Conservation (phyloP, 768 basidiomycete genomes). For the Tylopilus sp. region DNA sequence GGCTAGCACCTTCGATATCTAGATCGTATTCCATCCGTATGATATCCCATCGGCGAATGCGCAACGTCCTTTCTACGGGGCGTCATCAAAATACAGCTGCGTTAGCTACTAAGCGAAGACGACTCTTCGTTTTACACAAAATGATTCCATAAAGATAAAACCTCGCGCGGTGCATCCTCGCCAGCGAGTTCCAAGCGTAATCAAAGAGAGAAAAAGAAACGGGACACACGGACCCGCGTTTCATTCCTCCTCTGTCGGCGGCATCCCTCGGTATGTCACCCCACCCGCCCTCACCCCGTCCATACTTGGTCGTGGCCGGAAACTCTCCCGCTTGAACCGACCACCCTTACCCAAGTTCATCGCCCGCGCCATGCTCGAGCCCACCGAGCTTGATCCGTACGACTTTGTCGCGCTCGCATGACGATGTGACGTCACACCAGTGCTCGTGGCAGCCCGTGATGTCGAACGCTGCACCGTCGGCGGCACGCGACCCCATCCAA, state of each 20-base stretch:
- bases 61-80: neutral
- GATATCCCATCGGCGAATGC: too few species aligned
- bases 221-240: neutral
- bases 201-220: neutral
- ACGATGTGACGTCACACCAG: conserved; percentile 11
- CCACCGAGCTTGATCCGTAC: conserved; percentile 10
- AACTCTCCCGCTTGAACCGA: conserved; percentile 68
- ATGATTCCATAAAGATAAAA: conserved; percentile 23
- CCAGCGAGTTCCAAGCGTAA: conserved; percentile 17
- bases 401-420: conserved; percentile 10
- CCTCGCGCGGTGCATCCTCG: conserved; percentile 13
- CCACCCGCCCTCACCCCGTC: conserved; percentile 37
- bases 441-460: conserved; percentile 18
- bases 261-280: conserved; percentile 21
- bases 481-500: conserved; percentile 36
- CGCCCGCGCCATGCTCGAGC: conserved; percentile 10
- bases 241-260: conserved; percentile 28
- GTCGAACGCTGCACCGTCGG: conserved; percentile 29
- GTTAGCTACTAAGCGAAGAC: neutral
- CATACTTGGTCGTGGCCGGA: conserved; percentile 75
- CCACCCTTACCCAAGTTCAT: conserved; percentile 41
- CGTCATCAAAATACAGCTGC: neutral
- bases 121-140: conserved; percentile 11
- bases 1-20: too few species aligned
- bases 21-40: too few species aligned